Base-by-base conservation (phyloP, 2,329 filamentous ascomycete genomes). In the Aspergillus pseudonomiae region DNA sequence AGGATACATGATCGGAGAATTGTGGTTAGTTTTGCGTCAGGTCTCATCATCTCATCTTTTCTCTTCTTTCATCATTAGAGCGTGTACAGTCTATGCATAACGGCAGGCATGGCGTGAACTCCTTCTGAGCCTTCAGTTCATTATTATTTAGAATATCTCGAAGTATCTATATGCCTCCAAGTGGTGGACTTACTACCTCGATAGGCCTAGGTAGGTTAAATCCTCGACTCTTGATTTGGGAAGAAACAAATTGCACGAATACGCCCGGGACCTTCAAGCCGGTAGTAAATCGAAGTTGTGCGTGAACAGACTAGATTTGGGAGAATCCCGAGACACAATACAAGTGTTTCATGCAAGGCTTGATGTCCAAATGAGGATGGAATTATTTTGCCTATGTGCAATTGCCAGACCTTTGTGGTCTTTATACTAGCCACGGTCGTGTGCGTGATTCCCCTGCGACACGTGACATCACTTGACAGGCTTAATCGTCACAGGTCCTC, bases 81-180 rank as follows among this genome's bases (percentile, higher is more conserved):
- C 75, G 69, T 76, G 70, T 78, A 75, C 68, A 76, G 74, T 75
- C 71, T 70, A 71, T 76, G 75, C 77, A 78, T 78, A 68, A 70
- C 67, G 69, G 73, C 66, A 70, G 66, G 70, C 70, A 74, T 77
- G 68, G 72, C 73, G 71, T 65, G 70, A 69, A 69, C 73, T 68
- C 67, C 65, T 69, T 65, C 52, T 62, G 61, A 68, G 70, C 61
- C 61, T 66, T 65, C 65, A 67, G 65, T 68, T 58, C 60, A 65
- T 61, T 30, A 36, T 39, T 62, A 45, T 28, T 46, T 65, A 65
- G 60, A 55, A 28, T 65, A 41, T 65, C 36, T 34, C 63, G 52
- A 59, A 16, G 48, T 36, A 34, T 28, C 14, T 21, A n/a, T 28
- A 48, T 34, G 39, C 41, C 45, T 48, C 19, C 14, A 59, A 19